Percentiles rank a stretch among this genome's conserved stretches.
phyloP scores from a whole-genome alignment of 176 grass and related monocot genomes.

The Avena atlantica region DNA sequence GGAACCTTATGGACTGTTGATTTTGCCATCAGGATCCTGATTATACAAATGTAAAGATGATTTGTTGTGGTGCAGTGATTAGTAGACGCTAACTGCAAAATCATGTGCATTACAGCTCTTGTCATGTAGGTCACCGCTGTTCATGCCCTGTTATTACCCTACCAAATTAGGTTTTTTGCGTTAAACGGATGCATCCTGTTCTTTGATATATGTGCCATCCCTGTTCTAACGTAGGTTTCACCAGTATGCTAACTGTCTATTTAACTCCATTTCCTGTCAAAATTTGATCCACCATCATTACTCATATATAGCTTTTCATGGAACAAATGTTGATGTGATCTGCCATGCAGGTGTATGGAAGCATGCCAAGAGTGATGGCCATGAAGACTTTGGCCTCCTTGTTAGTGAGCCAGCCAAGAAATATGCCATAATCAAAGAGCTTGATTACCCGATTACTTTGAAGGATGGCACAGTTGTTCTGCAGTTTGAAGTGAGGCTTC shows the following conservation, averaged over 20 bases:
- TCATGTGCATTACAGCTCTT: neutral
- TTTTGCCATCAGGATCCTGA: neutral
- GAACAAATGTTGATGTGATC: slow-evolving; percentile 8
- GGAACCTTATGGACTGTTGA: neutral
- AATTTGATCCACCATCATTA: neutral
- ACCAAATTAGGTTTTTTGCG: neutral
- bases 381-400: slow-evolving; percentile 94
- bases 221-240: too few relatives aligned
- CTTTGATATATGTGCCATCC: neutral
- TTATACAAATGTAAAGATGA: neutral
- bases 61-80: neutral
- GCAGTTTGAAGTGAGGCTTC: slow-evolving; percentile 89
- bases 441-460: slow-evolving; percentile 67
- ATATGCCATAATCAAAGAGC: slow-evolving; percentile 93
- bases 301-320: neutral
- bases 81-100: neutral
- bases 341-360: slow-evolving; percentile 53
- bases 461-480: slow-evolving; percentile 79
- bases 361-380: slow-evolving; percentile 88
- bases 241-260: neutral
- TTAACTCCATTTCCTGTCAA: neutral
- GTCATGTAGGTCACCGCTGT: neutral
- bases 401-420: slow-evolving; percentile 83
- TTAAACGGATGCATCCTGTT: neutral
- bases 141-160: neutral